Evolutionary conservation across 2,329 filamentous ascomycete genomes (phyloP), one percentile per base, ranked within the genome.

Genomic region (Endothia cerciana): DNA sequence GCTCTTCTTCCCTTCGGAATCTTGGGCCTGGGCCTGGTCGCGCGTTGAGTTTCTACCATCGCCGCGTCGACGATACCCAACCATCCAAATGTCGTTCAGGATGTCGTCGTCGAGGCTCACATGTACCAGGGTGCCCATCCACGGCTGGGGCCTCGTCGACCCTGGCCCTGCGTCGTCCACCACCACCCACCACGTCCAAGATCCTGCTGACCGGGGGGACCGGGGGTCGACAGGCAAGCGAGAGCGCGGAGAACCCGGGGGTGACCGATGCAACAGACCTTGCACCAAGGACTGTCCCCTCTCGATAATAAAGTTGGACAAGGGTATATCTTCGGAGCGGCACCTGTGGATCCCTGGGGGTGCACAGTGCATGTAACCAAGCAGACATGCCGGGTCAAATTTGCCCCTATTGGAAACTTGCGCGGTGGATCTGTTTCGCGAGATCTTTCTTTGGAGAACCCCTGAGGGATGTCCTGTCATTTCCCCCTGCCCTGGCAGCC

Each of bases 381-480:
- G 45, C 36, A 45, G 17, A 58, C 59, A 40, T 53, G 59, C 63
- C 55, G 60, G 59, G 65, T 63, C 65, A 67, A 67, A 67, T 67
- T 67, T 65, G 43, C 65, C 65, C 65, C 57, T 59, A 59, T 63
- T 43, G 56, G 47, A 65, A 62, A 68, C 63, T 45, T 41, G 63
- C 60, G 22, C 22, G 47, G 66, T 68, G 66, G 66, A 61, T 62
- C 66, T 65, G 63, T 68, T 62, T 68, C 63, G 60, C 60, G 60
- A 65, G 63, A 68, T 68, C 66, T 68, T 68, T 62, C 49, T 62
- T 63, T 65, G 63, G 66, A 65, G 59, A 63, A 67, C 62, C 65
- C 65, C 63, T 65, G 63, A 62, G 65, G 62, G 45, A 38, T 67
- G 51, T 65, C 65, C 65, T 67, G 62, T 67, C 63, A 65, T 67